Base-by-base conservation (phyloP, 148 eudicot species). In the Persicaria tinctoria region DNA sequence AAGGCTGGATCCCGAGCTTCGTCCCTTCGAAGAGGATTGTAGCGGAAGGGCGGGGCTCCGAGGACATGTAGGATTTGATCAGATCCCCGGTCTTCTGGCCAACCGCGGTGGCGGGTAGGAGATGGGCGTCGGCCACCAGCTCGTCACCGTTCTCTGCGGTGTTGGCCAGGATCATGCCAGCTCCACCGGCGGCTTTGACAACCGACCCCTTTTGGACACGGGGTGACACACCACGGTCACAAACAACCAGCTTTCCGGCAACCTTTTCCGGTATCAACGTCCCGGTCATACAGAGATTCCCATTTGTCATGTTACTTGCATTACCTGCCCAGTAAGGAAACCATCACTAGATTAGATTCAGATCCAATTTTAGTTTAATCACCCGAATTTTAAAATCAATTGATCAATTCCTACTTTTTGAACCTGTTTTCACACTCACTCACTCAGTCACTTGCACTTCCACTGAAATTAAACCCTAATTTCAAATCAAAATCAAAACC, bases 141-240 rank as follows among this genome's bases (percentile, higher is more conserved):
- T 87, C 91, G 75, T 89, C 91, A 0, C 93, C 93, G 20, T 86
- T 87, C 7, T 80, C 87, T 1, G 79, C 89, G 3, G 88, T 80
- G 70, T 89, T 89, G 5, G 89, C 80, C 51, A 89, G 76, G n/a
- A 89, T 80, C 91, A 87, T 89, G 56, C 91, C 91, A 0, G 76
- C 68, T 9, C 91, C 93, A 7, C 93, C 91, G 0, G 91, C 93
- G 4, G 73, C 83, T 76, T 82, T 86, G 27, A 89, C 93, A 66
- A 87, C 89, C 0, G 86, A 76, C n/a, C 93, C 93, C 70, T 89
- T 89, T 54, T 87, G 84, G 41, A 82, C 88, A 46, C 93, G 76
- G 0, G 93, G 76, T 68, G 64, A 85, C 0, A 81, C 79, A 17
- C 93, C 91, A 20, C 91, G 89, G 32, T 89, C 91, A 68, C 91